phyloP scores from a whole-genome alignment of 2,329 filamentous ascomycete genomes.

The Pyrenophora teres region DNA sequence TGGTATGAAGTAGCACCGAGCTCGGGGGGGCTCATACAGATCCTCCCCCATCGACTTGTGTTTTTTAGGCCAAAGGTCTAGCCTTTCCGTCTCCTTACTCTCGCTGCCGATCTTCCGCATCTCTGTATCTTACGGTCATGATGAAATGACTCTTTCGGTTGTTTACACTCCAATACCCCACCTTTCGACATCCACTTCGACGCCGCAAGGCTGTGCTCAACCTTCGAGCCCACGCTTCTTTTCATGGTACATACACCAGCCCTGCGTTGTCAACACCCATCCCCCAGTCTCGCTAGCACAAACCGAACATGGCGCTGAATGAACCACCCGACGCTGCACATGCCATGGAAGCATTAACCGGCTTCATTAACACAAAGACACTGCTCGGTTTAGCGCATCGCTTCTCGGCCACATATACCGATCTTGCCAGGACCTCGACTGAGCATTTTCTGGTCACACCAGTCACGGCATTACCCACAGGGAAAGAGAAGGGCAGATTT shows the following conservation, averaged over 20 bases:
- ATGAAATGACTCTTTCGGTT: slow-evolving; percentile 6
- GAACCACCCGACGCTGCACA: slow-evolving; percentile 15
- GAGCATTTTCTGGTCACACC: slow-evolving; percentile 50
- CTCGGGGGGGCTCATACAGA: slow-evolving; percentile 21
- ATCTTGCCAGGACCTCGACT: slow-evolving; percentile 42
- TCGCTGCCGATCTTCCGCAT: background rate
- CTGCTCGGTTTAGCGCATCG: slow-evolving; percentile 42
- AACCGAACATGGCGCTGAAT: slow-evolving; percentile 23
- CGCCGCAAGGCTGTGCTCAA: background rate
- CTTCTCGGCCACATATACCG: slow-evolving; percentile 44
- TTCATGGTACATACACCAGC: slow-evolving; percentile 10
- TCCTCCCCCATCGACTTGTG: slow-evolving; percentile 12
- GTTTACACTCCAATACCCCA: slow-evolving; percentile 5
- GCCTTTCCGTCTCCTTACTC: background rate
- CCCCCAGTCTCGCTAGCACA: slow-evolving; percentile 5
- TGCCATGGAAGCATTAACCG: slow-evolving; percentile 37
- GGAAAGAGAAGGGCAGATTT: slow-evolving; percentile 68
- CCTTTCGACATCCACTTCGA: slow-evolving; percentile 1
- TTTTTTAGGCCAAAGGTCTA: background rate
- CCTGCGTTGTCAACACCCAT: slow-evolving; percentile 4
- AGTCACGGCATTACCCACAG: slow-evolving; percentile 50
- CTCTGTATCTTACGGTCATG: background rate
- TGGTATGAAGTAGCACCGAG: slow-evolving; percentile 14
- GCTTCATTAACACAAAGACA: slow-evolving; percentile 37
- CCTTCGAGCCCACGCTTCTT: background rate